phyloP scores from a whole-genome alignment of 1,284 basidiomycete species.

The Inonotus obliquus region DNA sequence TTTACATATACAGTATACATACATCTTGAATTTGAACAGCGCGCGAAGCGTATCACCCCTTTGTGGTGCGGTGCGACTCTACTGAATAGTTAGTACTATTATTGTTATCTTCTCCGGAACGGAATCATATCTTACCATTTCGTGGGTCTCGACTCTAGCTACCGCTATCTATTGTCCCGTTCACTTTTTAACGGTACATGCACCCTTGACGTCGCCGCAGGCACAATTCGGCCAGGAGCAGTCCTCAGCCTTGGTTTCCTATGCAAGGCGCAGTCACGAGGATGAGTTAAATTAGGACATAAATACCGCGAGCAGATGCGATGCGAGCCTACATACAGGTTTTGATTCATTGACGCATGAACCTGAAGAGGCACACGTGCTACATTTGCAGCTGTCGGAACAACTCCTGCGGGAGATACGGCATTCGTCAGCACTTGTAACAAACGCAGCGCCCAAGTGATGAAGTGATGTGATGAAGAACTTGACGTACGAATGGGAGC shows the following conservation, averaged over 20 bases:
- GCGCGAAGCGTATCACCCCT: not conserved
- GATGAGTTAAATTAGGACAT: not conserved
- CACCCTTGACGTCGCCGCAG: not conserved
- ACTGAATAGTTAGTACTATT: not conserved
- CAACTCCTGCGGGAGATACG: not conserved
- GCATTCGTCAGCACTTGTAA: not conserved
- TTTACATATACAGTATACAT: not conserved
- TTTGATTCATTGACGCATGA: not conserved
- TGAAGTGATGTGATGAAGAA: not conserved
- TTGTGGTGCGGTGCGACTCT: not conserved
- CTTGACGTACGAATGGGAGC: constrained; percentile 1
- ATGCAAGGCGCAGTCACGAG: not conserved
- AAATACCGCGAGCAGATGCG: not conserved
- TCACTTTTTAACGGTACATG: not conserved
- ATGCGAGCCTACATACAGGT: not conserved
- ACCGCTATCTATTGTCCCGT: not conserved
- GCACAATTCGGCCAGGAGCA: not conserved
- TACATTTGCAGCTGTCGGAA: not conserved
- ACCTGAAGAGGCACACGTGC: not conserved
- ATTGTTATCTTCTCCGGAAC: not conserved
- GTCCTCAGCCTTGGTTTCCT: not conserved
- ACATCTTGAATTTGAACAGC: not conserved
- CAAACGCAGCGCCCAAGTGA: not conserved
- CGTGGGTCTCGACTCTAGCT: not conserved
- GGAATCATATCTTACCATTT: not conserved